Percentiles rank a stretch among this genome's conserved stretches.
Evolutionary conservation across 2,329 filamentous ascomycete species (phyloP).

Genomic region (Fusarium hainanense): DNA sequence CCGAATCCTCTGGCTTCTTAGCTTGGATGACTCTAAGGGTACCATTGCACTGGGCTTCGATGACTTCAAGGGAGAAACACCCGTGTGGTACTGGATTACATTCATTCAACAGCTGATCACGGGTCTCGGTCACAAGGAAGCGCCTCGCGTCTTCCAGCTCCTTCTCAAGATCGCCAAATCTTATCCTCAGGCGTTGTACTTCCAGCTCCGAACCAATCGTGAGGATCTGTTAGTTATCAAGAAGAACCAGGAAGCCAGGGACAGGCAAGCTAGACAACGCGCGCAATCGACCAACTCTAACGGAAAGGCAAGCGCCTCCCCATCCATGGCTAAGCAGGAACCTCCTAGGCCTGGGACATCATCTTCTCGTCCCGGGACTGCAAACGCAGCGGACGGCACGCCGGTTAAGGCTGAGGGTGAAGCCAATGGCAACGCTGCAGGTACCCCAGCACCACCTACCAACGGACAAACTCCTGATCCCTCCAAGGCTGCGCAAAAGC

Average conservation of each 20-base stretch:
- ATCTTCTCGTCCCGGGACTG: slow-evolving; percentile 63
- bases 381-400: slow-evolving; percentile 57
- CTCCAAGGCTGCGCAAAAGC: slow-evolving; percentile 40
- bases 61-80: slow-evolving; percentile 96
- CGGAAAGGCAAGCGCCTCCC: slow-evolving; percentile 59
- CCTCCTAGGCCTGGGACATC: slow-evolving; percentile 52
- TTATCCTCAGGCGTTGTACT: slow-evolving; percentile 95
- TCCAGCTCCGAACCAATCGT: slow-evolving; percentile 89
- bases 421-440: slow-evolving; percentile 43
- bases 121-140: slow-evolving; percentile 91
- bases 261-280: slow-evolving; percentile 66
- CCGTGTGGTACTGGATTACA: slow-evolving; percentile 99
- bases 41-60: slow-evolving; percentile 88
- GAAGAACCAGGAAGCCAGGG: slow-evolving; percentile 84
- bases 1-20: slow-evolving; percentile 93
- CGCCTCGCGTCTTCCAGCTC: slow-evolving; percentile 84
- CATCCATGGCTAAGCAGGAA: slow-evolving; percentile 66
- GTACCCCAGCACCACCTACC: slow-evolving; percentile 45
- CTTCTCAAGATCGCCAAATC: slow-evolving; percentile 94
- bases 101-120: slow-evolving; percentile 97
- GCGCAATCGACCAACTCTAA: slow-evolving; percentile 59
- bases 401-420: slow-evolving; percentile 61
- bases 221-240: slow-evolving; percentile 95
- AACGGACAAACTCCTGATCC: slow-evolving; percentile 43
- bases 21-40: slow-evolving; percentile 88